Evolutionary conservation across 495 filamentous ascomycete species (phyloP), one percentile per base, ranked within the genome.

Genomic region (Pseudotulostoma volvatum): DNA sequence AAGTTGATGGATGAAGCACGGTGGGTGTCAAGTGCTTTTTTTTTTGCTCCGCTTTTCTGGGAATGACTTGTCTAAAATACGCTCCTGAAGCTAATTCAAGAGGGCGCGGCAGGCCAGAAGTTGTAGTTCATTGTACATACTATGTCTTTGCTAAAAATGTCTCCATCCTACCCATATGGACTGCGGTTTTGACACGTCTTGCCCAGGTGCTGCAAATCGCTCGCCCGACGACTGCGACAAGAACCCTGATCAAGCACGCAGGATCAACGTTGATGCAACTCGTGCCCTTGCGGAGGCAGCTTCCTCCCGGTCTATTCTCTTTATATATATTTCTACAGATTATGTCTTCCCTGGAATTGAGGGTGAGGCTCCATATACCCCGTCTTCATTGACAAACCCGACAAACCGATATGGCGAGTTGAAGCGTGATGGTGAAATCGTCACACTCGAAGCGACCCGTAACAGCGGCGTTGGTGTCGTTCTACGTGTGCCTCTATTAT

Each of bases 251-350:
- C 77, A 76, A 43, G 81, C 83, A 0, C 73, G 74, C 40, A 68
- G 61, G 23, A 59, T 93, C 44, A 95, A 95, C 52, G 72, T 88
- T 18, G 68, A 74, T 3, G 78, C 84, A 7, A 74, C 81, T 11
- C 62, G 65, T 20, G 47, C 51, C 15, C 73, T 95, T 14, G 84
- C 86, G 14, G 56, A 68, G 19, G 63, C 75, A 21, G 79, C 81
- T 48, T 68, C 74, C 13, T 47, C 60, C 11, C 71, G 74, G 8
- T 57, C 56, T n/a, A 73, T 77, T 44, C 53, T 93, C 36, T 66
- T 93, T 20, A 73, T 94, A 52, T 93, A 93, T 65, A 93, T 95
- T 52, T 90, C 83, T 0, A 93, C 87, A 31, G 87, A 95, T 62
- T 95, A 95, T 54, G 84, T 95, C 32, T 95, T 95, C 52, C 61